Evolutionary conservation across 495 filamentous ascomycete genomes (phyloP).

Genomic region (Venustampulla echinocandica): DNA sequence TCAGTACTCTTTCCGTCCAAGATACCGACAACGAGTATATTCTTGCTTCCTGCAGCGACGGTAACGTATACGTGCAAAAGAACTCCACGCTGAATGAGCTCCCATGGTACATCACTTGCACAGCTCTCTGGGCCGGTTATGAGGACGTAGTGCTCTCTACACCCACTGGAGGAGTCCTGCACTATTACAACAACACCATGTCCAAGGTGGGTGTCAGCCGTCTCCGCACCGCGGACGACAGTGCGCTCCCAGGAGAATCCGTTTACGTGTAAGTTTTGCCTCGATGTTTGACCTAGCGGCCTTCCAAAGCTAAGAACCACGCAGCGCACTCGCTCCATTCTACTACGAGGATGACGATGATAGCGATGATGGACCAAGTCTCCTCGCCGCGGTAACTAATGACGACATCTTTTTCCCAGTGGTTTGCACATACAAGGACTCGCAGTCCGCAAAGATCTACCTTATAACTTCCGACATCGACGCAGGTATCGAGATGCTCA

Average conservation of each 20-base stretch:
- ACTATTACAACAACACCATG: conserved; percentile 23
- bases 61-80: conserved; percentile 18
- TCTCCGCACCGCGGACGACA: conserved; percentile 1
- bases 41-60: conserved; percentile 16
- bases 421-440: not conserved
- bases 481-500: conserved; percentile 16
- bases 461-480: conserved; percentile 8
- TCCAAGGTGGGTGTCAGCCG: conserved; percentile 14
- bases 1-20: conserved; percentile 7
- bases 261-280: too few species aligned
- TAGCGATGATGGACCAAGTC: not conserved
- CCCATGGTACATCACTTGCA: too few species aligned
- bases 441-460: not conserved
- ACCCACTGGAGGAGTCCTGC: conserved; percentile 9
- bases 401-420: not conserved
- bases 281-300: too few species aligned
- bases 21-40: conserved; percentile 6
- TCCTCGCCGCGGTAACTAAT: not conserved
- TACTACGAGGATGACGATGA: not conserved
- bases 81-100: conserved; percentile 7
- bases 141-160: conserved; percentile 9
- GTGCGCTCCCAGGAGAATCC: not conserved
- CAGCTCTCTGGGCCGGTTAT: conserved; percentile 14
- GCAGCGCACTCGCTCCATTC: too few species aligned
- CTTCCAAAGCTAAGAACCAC: too few species aligned